Evolutionary conservation across 768 basidiomycete species (phyloP).

Genomic region (Saitozyma sp.): DNA sequence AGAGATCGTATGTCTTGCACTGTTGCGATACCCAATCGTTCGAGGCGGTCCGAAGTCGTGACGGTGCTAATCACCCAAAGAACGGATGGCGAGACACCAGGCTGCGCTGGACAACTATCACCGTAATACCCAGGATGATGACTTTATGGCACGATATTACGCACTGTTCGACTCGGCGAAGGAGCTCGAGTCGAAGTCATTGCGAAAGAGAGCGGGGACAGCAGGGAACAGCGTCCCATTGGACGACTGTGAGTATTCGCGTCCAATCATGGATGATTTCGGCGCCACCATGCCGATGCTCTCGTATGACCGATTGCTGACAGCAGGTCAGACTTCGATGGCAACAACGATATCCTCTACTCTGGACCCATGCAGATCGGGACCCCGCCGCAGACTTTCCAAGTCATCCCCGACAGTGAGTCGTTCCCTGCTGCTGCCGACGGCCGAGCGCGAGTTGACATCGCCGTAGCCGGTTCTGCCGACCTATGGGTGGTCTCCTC

Average conservation of each 20-base stretch:
- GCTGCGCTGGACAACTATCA: conserved; percentile 3
- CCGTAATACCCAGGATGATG: conserved; percentile 3
- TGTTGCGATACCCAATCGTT: background rate
- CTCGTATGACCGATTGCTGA: background rate
- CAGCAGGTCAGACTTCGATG: background rate
- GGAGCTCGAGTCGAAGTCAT: conserved; percentile 1
- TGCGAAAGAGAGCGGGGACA: conserved; percentile 6
- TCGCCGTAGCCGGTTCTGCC: conserved; percentile 8
- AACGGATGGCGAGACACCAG: conserved; percentile 5
- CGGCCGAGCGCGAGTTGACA: background rate
- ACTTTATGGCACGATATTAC: conserved; percentile 2
- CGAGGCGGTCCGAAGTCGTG: background rate
- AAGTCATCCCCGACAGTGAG: conserved; percentile 12
- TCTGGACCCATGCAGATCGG: conserved; percentile 8
- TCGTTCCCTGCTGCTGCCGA: background rate
- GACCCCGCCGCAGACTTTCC: conserved; percentile 10
- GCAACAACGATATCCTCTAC: conserved; percentile 12
- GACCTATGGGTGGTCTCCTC: conserved; percentile 12
- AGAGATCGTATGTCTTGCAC: conserved; percentile 1
- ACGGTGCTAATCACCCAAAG: background rate
- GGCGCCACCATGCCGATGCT: background rate
- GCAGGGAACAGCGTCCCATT: conserved; percentile 6
- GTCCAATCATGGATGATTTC: background rate
- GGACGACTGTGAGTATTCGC: conserved; percentile 2
- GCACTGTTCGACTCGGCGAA: conserved; percentile 2